phyloP scores from a whole-genome alignment of 148 eudicot genomes.

The Rhododendron kiyosumense region DNA sequence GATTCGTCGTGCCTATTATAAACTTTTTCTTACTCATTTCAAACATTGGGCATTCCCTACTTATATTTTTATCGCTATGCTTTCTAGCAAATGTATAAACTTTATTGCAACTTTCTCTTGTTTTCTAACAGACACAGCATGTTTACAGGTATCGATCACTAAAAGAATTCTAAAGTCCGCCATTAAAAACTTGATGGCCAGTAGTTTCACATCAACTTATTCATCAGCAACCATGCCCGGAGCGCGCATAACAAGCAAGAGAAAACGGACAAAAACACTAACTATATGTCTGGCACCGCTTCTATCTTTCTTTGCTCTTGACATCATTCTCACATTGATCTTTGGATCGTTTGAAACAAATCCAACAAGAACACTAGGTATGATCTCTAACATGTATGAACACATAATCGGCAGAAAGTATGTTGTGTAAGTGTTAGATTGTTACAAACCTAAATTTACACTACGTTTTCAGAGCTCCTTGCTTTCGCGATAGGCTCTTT shows the following conservation, averaged over 20 bases:
- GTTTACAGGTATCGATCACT: not conserved
- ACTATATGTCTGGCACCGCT: conserved; percentile 8
- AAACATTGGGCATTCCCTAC: not conserved
- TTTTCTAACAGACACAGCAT: not conserved
- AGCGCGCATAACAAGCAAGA: conserved; percentile 1
- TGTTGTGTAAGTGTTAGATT: no score
- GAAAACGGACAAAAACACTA: conserved; percentile 6
- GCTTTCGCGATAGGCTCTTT: not conserved
- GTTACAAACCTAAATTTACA: not conserved
- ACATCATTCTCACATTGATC: conserved; percentile 13
- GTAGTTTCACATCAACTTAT: not conserved
- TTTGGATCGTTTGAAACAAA: conserved; percentile 13
- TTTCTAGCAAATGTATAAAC: not conserved
- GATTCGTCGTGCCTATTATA: not conserved
- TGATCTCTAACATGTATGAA: not conserved
- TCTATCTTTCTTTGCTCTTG: conserved; percentile 8
- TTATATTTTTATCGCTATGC: not conserved
- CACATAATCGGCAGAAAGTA: not conserved
- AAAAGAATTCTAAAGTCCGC: not conserved
- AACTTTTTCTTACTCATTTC: not conserved
- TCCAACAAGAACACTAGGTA: conserved; percentile 13
- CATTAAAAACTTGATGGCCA: not conserved
- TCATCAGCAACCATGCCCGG: not conserved
- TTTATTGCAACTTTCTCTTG: not conserved
- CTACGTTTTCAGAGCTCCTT: not conserved